A percentile compares a stretch with the other conserved stretches of the same genome.
Conservation (phyloP, 2,329 filamentous ascomycete species). For the Botryotinia globosa region DNA sequence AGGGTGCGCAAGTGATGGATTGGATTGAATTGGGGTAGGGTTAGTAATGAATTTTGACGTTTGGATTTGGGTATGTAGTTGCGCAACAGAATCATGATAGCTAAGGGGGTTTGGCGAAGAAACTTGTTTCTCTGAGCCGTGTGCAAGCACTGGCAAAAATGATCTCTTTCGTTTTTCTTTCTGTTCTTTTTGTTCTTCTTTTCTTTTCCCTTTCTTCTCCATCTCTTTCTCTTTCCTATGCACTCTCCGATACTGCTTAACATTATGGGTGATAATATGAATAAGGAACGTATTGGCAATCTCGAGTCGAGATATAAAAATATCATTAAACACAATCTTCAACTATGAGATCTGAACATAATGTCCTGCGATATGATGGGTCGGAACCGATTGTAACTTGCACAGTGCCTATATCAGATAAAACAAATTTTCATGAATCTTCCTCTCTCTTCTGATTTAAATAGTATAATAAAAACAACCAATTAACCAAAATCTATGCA, state of each 20-base stretch:
- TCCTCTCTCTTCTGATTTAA: neutral
- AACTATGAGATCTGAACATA: neutral
- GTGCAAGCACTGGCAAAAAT: neutral
- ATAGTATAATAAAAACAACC: neutral
- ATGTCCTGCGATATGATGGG: neutral
- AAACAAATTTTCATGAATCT: neutral
- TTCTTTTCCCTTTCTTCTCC: neutral
- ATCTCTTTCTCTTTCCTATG: neutral
- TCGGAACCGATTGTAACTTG: no score
- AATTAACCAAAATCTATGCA: neutral
- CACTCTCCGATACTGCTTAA: neutral
- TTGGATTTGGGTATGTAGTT: neutral
- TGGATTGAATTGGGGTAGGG: neutral
- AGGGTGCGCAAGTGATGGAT: constrained; percentile 48
- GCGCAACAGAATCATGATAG: neutral
- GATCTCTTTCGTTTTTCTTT: neutral
- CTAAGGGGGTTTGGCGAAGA: no score
- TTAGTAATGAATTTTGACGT: neutral
- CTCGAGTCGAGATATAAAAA: neutral
- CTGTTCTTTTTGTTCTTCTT: no score
- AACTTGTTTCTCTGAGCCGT: neutral
- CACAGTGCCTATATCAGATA: no score
- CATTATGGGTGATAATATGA: neutral
- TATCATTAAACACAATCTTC: neutral
- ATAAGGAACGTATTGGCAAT: neutral